These are phyloP conservation scores for Mallotus repandus DNA, from an alignment of 441 rosid genomes.

Conservation along the genomic window DNA sequence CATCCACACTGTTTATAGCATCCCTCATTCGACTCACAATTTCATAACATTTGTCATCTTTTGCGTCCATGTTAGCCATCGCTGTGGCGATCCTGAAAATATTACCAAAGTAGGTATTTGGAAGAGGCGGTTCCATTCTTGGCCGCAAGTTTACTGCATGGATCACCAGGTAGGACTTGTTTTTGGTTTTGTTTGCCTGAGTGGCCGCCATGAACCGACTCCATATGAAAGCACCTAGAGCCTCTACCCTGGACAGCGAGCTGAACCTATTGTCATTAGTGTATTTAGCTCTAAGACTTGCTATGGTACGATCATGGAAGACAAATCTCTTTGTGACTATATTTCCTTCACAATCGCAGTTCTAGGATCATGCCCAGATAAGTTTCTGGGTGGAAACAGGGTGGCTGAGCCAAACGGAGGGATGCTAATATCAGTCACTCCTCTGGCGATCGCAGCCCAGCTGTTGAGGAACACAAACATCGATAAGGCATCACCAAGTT, in stretches of 20 bases:
- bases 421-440: not conserved
- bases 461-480: slow-evolving; percentile 16
- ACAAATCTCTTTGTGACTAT: slow-evolving; percentile 18
- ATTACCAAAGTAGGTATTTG: slow-evolving; percentile 1
- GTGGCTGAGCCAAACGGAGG: slow-evolving; percentile 23
- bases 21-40: slow-evolving; percentile 1
- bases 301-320: slow-evolving; percentile 12
- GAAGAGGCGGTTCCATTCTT: slow-evolving; percentile 5
- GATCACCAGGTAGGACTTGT: not conserved
- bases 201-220: slow-evolving; percentile 4
- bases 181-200: not conserved
- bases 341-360: not conserved
- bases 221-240: slow-evolving; percentile 12
- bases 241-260: slow-evolving; percentile 2
- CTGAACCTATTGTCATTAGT: not conserved
- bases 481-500: slow-evolving; percentile 27
- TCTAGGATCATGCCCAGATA: not conserved
- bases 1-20: not conserved
- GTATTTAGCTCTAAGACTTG: slow-evolving; percentile 14
- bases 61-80: not conserved
- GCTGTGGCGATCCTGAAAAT: not conserved
- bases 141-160: slow-evolving; percentile 16
- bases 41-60: not conserved
- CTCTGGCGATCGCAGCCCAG: slow-evolving; percentile 28
- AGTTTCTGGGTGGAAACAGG: slow-evolving; percentile 21